Evolutionary conservation across 192 early-diverging fungal species (phyloP), one percentile per base, ranked within the genome.

Genomic region (Linderina pennispora): DNA sequence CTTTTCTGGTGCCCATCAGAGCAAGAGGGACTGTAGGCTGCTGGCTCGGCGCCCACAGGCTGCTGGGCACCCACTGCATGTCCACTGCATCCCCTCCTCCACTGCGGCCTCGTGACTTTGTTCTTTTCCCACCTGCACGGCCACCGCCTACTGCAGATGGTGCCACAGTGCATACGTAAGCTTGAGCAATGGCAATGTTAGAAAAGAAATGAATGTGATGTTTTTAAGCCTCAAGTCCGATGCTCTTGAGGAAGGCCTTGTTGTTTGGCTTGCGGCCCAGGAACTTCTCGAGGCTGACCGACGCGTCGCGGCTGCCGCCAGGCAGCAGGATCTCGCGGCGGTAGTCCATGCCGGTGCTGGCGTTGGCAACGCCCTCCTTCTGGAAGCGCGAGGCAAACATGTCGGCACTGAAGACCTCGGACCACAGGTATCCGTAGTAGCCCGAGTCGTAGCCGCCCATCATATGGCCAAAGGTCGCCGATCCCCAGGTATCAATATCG

Each of bases 371-470:
- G 19, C 71, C 66, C 14, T 84, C 75, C n/a, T 71, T 74, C 39
- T 76, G 63, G 61, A 88, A 88, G 14, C 82, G 73, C 22, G 78
- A 75, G 24, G 72, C 86, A 56, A 77, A 92, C 78, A 92, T 85
- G 68, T 92, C 90, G 23, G 83, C 82, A 4, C 83, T 81, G 53
- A 81, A 89, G 39, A 88, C 85, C 70, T 86, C 75, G 7, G 81
- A 79, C 79, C 81, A 91, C 46, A 87, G 55, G 45, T 90, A 90
- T 1, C 87, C 86, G 47, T 87, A 89, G 52, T 88, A 88, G 2
- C 74, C 75, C 7, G 82, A 77, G 47, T 85, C 84, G 53, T 87
- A 88, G 34, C 84, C 87, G 39, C 81, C 80, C 66, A 82, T 80
- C 42, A 89, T 64, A 53, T 89, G 87, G 0, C 80, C 80, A 56